Evolutionary conservation across 768 basidiomycete species (phyloP).

Genomic region (Termitomyces sp.): DNA sequence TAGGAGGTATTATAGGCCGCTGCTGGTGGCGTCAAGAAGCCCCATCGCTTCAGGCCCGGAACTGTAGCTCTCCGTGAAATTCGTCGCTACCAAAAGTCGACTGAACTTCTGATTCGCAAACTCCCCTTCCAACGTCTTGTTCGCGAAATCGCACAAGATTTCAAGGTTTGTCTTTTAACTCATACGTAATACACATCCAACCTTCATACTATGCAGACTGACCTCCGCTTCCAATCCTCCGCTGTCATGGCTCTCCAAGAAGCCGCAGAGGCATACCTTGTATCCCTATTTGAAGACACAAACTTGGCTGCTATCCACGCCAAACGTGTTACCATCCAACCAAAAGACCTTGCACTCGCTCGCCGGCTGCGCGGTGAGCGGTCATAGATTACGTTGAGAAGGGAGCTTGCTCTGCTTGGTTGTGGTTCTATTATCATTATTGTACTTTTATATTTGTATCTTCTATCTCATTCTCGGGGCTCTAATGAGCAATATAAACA

Average conservation of each 20-base stretch:
- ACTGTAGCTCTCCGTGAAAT: conserved; percentile 92
- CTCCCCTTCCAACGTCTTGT: conserved; percentile 89
- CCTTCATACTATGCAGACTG: conserved; percentile 41
- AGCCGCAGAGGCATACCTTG: conserved; percentile 80
- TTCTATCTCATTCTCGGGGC: conserved; percentile 3
- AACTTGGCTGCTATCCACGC: conserved; percentile 86
- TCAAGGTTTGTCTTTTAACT: conserved; percentile 52
- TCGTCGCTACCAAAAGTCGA: conserved; percentile 84
- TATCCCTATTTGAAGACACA: conserved; percentile 77
- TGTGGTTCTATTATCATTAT: conserved; percentile 11
- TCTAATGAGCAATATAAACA: conserved; percentile 10
- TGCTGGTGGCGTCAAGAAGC: conserved; percentile 92
- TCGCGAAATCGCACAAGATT: conserved; percentile 88
- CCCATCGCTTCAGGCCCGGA: conserved; percentile 80
- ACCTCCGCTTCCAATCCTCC: conserved; percentile 87
- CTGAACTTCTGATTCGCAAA: conserved; percentile 83
- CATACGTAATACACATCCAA: conserved; percentile 2
- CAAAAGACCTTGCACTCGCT: conserved; percentile 81
- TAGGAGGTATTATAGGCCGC: conserved; percentile 29
- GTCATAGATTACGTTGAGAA: conserved; percentile 35
- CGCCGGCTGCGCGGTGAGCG: conserved; percentile 79
- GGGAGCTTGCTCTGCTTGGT: not conserved
- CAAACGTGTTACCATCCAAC: conserved; percentile 82
- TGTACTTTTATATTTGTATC: conserved; percentile 20
- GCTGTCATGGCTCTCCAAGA: conserved; percentile 87